Conservation (phyloP, 116 monocot genomes). For the Thalassia testudinum region DNA sequence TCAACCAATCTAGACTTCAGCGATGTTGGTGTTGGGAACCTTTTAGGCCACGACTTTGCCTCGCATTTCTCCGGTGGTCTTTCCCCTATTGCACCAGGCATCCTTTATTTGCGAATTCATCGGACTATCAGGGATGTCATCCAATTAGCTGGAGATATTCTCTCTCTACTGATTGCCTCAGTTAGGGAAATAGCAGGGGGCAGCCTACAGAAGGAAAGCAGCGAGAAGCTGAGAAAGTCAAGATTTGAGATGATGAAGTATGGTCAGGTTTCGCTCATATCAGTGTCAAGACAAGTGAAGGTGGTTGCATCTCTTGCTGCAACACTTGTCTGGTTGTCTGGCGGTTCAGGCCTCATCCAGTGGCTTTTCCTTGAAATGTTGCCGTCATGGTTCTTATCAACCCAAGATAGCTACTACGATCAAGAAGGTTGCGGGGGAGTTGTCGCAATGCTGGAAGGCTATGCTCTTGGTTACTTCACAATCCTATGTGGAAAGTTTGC, state of each 20-base stretch:
- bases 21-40: conserved; percentile 55
- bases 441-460: conserved; percentile 37
- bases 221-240: conserved; percentile 36
- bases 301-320: conserved; percentile 65
- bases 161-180: conserved; percentile 53
- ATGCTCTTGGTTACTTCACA: conserved; percentile 58
- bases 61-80: conserved; percentile 72
- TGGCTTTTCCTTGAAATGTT: conserved; percentile 65
- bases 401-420: conserved; percentile 25
- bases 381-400: conserved; percentile 76
- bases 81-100: conserved; percentile 80
- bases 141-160: conserved; percentile 58
- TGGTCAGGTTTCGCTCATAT: conserved; percentile 40
- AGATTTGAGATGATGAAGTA: conserved; percentile 34
- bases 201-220: conserved; percentile 16
- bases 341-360: conserved; percentile 69
- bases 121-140: conserved; percentile 53
- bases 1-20: conserved; percentile 12
- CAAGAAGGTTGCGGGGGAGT: conserved; percentile 17
- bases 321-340: conserved; percentile 76
- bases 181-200: conserved; percentile 49
- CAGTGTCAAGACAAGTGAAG: conserved; percentile 39
- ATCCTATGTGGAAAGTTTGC: conserved; percentile 71
- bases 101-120: conserved; percentile 67
- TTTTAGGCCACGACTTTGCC: conserved; percentile 90